Base-by-base conservation (phyloP, 495 filamentous ascomycete species). In the Pyrenula massariospora region DNA sequence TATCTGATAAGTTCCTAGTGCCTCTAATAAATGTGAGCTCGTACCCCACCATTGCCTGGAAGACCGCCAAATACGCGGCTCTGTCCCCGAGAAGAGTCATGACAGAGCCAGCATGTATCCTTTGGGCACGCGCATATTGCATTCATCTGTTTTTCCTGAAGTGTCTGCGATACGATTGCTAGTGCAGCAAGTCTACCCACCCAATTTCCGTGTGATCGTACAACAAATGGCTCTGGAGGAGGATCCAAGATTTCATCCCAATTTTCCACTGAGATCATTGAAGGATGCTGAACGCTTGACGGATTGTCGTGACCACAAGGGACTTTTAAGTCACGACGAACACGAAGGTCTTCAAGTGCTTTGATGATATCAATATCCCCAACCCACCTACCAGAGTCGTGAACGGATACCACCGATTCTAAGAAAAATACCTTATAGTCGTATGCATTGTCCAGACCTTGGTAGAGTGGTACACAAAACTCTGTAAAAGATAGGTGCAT, bases 401-500 rank as follows among this genome's bases (percentile, higher is more conserved):
- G 57, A 0, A 72, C 63, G 1, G 63, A 66, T 21, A 73, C 53
- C 0, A 70, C 47, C 0, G 65, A 55, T 48, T 74, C 70, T 0
- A 73, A 53, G 21, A 66, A 57, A 24, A 58, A 65, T 0, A 59
- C 53, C 25, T 68, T 66, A 3, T 59, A 42, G 51, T 68, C 65
- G 50, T 59, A 57, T 1, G 42, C 54, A 2, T 65, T 65, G 5
- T 60, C 58, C 12, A 50, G 51, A 1, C 55, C 54, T 11, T 52
- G 53, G 25, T 64, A 56, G 0, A 73, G 3, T 0, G 70, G 63
- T 10, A 68, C 23, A 21, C 60, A 52, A 23, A 57, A 70, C 0
- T 58, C 60, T 0, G 73, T 75, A 60, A 75, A 73, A 3, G 68
- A 70, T 0, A 76, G 56, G 57, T 75, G 73, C 3, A 76, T 54